Base-by-base conservation (phyloP, 2,329 filamentous ascomycete species). In the Pyricularia grisea region DNA sequence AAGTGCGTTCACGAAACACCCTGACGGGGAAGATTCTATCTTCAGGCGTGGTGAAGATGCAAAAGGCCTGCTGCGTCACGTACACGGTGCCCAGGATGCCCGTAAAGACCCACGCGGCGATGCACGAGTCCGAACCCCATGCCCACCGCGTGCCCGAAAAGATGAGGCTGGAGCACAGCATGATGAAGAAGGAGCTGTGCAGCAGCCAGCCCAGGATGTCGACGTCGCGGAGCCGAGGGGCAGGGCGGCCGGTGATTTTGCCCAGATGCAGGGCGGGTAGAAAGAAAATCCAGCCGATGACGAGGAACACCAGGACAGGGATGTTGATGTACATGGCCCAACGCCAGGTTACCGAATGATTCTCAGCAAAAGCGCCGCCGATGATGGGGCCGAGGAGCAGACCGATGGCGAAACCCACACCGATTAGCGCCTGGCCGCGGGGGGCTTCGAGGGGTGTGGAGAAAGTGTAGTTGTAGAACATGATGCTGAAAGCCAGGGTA, bases 241-340 rank as follows among this genome's bases (percentile, higher is more conserved):
- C 12, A 25, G 25, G 12, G 2, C 23, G 25, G 10, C 25, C 60
- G 1, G 23, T 11, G 60, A 9, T 20, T 2, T 65, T 10, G 31
- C 23, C 31, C 12, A 65, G 60, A 20, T 28, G 23, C 27, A 68
- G 31, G 10, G 76, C 79, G 0, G 87, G 77, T 7, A 81, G 72
- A 70, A 83, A 81, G 31, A 86, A 28, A 28, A 81, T 79, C 30
- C 81, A 77, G 0, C 83, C 81, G 3, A 79, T 74, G 33, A 78
- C 77, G 9, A 79, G 73, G 3, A 76, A 78, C 4, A 78, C 80
- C 60, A 86, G 74, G 50, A 78, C 72, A 9, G 75, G 74, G 10
- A 86, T 75, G 70, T 86, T 87, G 74, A 87, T 82, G 72, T 87
- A 87, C 72, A 85, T 84, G 0, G 78, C 79, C 74, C 74, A 69